Percentiles rank a stretch among this genome's conserved stretches.
These are phyloP conservation scores for Arctium minus DNA, from an alignment of 129 eudicot genomes.

Conservation along the genomic window DNA sequence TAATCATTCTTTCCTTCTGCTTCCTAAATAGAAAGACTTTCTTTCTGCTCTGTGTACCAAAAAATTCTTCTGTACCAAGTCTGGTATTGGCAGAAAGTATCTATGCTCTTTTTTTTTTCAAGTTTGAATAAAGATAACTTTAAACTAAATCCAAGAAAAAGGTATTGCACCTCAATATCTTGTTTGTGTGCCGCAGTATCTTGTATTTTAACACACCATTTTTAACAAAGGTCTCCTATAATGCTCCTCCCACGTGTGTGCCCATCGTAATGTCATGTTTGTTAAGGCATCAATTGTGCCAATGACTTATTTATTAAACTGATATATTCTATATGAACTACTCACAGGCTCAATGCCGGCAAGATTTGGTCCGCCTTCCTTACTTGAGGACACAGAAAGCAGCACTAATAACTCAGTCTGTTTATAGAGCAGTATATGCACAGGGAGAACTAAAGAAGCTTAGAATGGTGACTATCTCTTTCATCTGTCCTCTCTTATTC, in stretches of 20 bases:
- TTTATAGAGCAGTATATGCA: constrained; percentile 55
- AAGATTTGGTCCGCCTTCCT: constrained; percentile 30
- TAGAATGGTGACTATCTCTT: constrained; percentile 44
- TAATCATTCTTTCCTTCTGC: too few species aligned
- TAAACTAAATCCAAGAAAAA: not conserved
- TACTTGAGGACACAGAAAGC: constrained; percentile 42
- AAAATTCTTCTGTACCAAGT: too few species aligned
- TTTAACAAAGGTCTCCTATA: not conserved
- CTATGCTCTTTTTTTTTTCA: too few species aligned
- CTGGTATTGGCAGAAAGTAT: too few species aligned
- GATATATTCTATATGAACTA: not conserved
- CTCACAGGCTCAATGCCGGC: constrained; percentile 49
- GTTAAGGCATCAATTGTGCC: not conserved
- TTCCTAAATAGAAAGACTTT: too few species aligned
- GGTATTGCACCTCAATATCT: not conserved
- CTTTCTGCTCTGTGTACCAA: too few species aligned
- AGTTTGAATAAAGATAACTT: too few species aligned
- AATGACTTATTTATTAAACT: not conserved
- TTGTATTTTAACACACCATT: not conserved
- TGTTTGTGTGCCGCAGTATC: not conserved
- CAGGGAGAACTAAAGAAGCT: constrained; percentile 52
- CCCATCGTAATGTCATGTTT: not conserved
- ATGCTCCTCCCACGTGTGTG: not conserved
- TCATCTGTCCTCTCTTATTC: not conserved
- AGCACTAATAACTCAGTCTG: constrained; percentile 57